These are phyloP conservation scores for Luffa aegyptiaca DNA, from an alignment of 306 rosid genomes.

Conservation along the genomic window DNA sequence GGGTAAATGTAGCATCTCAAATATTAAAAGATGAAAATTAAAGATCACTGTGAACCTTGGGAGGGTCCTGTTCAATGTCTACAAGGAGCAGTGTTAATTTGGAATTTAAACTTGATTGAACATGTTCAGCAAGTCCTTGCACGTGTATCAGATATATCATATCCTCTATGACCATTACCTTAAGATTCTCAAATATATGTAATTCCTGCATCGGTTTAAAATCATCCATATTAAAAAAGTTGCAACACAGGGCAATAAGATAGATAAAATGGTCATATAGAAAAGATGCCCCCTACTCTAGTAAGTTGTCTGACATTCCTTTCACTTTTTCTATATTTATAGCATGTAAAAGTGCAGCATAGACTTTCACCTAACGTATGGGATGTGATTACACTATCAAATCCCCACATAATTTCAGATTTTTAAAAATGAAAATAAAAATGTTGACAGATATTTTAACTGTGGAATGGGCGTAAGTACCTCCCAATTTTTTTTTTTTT, in stretches of 20 bases:
- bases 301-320: not conserved
- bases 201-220: constrained; percentile 27
- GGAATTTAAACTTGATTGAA: constrained; percentile 38
- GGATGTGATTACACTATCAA: not conserved
- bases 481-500: no score
- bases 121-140: constrained; percentile 34
- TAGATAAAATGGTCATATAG: not conserved
- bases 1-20: constrained; percentile 1
- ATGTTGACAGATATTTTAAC: no score
- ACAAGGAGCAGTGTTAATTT: constrained; percentile 44
- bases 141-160: constrained; percentile 71
- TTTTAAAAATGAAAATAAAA: not conserved
- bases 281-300: not conserved
- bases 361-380: not conserved
- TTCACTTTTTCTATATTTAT: not conserved
- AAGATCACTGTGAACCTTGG: constrained; percentile 34
- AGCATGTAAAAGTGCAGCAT: not conserved
- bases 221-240: not conserved
- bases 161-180: constrained; percentile 70
- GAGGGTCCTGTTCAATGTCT: constrained; percentile 69
- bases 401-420: not conserved
- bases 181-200: constrained; percentile 40
- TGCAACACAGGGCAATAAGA: not conserved
- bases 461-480: not conserved
- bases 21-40: not conserved